Percentiles rank a stretch among this genome's conserved stretches.
These are phyloP conservation scores for Lichtheimia hyalospora DNA, from an alignment of 371 early-diverging fungal species.

Conservation along the genomic window DNA sequence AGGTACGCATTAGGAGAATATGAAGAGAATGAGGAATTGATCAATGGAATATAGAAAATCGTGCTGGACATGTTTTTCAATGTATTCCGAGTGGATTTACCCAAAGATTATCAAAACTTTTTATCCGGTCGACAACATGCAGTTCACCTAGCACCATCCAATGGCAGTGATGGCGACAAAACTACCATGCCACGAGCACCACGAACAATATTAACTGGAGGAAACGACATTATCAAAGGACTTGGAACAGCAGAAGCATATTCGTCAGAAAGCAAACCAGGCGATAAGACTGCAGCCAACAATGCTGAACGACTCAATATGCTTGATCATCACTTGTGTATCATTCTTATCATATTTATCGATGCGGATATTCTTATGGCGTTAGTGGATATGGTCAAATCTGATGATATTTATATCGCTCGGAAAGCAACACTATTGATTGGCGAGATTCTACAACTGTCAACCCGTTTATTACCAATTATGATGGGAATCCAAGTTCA, in stretches of 20 bases:
- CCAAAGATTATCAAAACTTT: slow-evolving; percentile 63
- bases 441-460: slow-evolving; percentile 76
- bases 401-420: slow-evolving; percentile 50
- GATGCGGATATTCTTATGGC: slow-evolving; percentile 81
- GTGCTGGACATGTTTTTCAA: slow-evolving; percentile 78
- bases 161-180: slow-evolving; percentile 10
- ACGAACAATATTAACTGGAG: slow-evolving; percentile 17
- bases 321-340: slow-evolving; percentile 69
- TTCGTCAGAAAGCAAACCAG: neutral
- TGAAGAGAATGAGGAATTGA: neutral
- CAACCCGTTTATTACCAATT: slow-evolving; percentile 66
- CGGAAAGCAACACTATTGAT: slow-evolving; percentile 71
- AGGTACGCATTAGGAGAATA: slow-evolving; percentile 41
- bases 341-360: slow-evolving; percentile 75
- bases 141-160: slow-evolving; percentile 36
- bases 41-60: slow-evolving; percentile 55
- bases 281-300: slow-evolving; percentile 19
- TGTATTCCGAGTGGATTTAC: slow-evolving; percentile 71
- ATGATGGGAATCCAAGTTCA: slow-evolving; percentile 61
- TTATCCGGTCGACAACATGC: slow-evolving; percentile 49
- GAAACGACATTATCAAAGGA: slow-evolving; percentile 25
- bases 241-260: slow-evolving; percentile 3
- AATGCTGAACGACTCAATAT: slow-evolving; percentile 57
- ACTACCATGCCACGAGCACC: slow-evolving; percentile 13
- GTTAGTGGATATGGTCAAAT: slow-evolving; percentile 52